These are phyloP conservation scores for Beta vulgaris DNA, from an alignment of 148 eudicot genomes.

Conservation along the genomic window DNA sequence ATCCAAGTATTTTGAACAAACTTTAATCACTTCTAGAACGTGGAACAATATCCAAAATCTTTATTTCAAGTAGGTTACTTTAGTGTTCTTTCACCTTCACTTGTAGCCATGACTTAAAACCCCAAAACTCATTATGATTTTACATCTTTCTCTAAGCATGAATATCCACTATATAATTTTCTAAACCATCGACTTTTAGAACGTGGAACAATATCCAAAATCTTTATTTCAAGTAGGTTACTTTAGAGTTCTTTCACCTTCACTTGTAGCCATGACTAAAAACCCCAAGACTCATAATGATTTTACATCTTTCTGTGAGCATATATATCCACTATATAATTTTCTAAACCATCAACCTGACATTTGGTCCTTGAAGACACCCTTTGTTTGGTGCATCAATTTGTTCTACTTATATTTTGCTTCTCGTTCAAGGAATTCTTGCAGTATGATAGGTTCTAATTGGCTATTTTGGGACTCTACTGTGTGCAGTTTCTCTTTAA, in stretches of 20 bases:
- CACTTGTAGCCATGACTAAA: not conserved
- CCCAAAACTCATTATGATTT: not conserved
- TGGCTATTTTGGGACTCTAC: not conserved
- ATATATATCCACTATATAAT: not conserved
- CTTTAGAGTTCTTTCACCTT: not conserved
- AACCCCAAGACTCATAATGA: not conserved
- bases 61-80: not conserved
- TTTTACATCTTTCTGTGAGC: not conserved
- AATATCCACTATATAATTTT: not conserved
- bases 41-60: not conserved
- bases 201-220: not conserved
- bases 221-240: not conserved
- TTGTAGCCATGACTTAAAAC: not conserved
- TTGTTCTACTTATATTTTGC: not conserved
- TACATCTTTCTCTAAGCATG: not conserved
- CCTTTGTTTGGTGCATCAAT: not conserved
- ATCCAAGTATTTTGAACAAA: no score
- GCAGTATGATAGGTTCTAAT: not conserved
- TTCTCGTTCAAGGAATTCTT: not conserved
- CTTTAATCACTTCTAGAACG: not conserved
- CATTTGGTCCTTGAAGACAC: not conserved
- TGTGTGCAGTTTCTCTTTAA: not conserved
- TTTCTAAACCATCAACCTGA: not conserved
- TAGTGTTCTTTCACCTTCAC: not conserved
- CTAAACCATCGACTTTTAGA: not conserved